phyloP scores from a whole-genome alignment of 2,329 filamentous ascomycete species.

The Myriosclerotinia scirpicola region DNA sequence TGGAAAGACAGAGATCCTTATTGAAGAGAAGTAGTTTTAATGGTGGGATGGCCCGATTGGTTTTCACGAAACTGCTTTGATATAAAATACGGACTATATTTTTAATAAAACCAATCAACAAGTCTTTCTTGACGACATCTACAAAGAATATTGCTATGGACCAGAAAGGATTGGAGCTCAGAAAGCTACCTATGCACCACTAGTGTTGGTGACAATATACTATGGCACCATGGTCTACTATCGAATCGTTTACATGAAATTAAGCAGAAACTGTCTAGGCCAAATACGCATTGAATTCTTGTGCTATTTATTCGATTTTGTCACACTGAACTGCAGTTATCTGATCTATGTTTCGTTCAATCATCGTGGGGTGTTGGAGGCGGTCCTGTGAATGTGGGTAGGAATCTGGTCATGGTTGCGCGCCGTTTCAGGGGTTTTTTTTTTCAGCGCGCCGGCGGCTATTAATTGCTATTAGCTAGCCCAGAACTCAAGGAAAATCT shows the following conservation, averaged over 20 bases:
- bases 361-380: too few relatives aligned
- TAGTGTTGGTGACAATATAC: not conserved
- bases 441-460: too few relatives aligned
- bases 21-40: not conserved
- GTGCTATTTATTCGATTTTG: too few relatives aligned
- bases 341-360: too few relatives aligned
- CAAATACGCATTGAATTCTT: too few relatives aligned
- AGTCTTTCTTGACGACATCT: not conserved
- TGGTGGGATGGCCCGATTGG: conserved; percentile 25
- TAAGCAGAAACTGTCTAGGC: too few relatives aligned
- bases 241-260: not conserved
- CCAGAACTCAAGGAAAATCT: too few relatives aligned
- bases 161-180: not conserved
- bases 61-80: not conserved
- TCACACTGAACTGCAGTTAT: too few relatives aligned
- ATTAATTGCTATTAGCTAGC: too few relatives aligned
- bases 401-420: too few relatives aligned
- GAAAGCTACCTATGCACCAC: not conserved
- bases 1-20: not conserved
- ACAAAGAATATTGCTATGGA: not conserved
- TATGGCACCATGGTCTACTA: not conserved
- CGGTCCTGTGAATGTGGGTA: too few relatives aligned
- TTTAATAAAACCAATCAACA: not conserved
- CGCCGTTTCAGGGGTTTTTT: too few relatives aligned
- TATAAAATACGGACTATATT: not conserved